phyloP scores from a whole-genome alignment of 805 yeast species.

The Candida pini region DNA sequence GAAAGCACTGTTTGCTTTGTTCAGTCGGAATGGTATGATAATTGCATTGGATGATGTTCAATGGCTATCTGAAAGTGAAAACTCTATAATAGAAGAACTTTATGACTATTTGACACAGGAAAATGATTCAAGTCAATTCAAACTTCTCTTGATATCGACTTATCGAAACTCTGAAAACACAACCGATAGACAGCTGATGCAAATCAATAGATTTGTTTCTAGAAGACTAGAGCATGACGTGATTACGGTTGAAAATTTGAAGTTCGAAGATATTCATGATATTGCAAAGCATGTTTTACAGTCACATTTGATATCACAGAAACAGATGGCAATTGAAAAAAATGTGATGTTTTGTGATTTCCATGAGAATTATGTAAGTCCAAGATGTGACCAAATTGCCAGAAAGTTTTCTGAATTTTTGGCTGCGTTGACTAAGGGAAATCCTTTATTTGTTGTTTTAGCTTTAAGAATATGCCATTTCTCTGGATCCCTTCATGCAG shows the following conservation, averaged over 20 bases:
- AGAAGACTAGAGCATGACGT: neutral
- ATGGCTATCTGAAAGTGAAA: conserved; percentile 33
- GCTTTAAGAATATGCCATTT: conserved; percentile 1
- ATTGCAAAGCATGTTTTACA: neutral
- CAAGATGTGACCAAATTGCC: neutral
- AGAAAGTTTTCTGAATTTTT: neutral
- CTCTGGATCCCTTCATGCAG: neutral
- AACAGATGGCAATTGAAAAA: neutral
- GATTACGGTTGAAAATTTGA: neutral
- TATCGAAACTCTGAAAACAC: neutral
- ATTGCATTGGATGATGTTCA: conserved; percentile 41
- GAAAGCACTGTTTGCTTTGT: conserved; percentile 33
- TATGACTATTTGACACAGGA: conserved; percentile 14
- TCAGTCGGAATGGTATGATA: conserved; percentile 37
- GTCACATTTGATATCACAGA: neutral
- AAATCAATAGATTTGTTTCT: neutral
- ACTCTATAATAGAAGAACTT: conserved; percentile 26
- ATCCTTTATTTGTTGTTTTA: conserved; percentile 32
- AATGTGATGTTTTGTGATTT: neutral
- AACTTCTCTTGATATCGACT: neutral
- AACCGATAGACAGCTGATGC: neutral
- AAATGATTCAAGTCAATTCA: conserved; percentile 2
- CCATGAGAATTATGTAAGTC: neutral
- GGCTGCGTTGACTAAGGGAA: neutral
- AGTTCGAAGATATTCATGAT: neutral